Evolutionary conservation across 176 grass and related monocot genomes (phyloP), one percentile per base, ranked within the genome.

Genomic region (Phragmites australis): DNA sequence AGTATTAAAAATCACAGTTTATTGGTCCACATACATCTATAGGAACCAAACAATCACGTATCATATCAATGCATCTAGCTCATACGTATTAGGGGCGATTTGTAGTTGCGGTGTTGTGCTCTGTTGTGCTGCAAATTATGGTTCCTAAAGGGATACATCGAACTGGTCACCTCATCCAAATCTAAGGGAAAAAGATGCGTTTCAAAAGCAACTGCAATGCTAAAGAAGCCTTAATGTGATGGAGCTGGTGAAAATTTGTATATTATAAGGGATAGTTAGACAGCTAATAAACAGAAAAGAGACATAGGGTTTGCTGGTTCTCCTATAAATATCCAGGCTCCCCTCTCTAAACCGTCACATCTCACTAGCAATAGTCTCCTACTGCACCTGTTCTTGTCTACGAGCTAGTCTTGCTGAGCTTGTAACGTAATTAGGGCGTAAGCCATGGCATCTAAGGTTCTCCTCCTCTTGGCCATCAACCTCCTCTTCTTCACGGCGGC

Each of bases 401-500:
- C 40, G 47, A 74, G 70, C 31, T 49, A 43, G 75, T 1, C 32
- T 16, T 23, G 10, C 71, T 14, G 19, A 42, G 40, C 41, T 72
- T 51, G 15, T 27, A 53, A 22, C 40, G 19, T 44, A 55, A 60
- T 6, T 57, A 44, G 47, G 58, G 29, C 32, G 2, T 60, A 17
- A 70, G 50, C 78, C 69, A 88, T 90, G 91, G 78, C 84, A 80
- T 80, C 75, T 54, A 86, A 87, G 79, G 76, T 23, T 57, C 49
- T 75, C 1, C 18, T 93, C 61, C 75, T 90, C 77, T 71, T 90
- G 72, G 76, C 85, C 60, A 23, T 93, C 44, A 86, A 78, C 81
- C 91, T 93, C 51, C 76, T 85, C 46, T 66, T 88, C n/a, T 76
- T 87, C 88, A 75, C 84, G 12, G 52, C 87, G 21, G 68, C 88